phyloP scores from a whole-genome alignment of 2,329 filamentous ascomycete genomes.

The Cryphonectria radicalis region DNA sequence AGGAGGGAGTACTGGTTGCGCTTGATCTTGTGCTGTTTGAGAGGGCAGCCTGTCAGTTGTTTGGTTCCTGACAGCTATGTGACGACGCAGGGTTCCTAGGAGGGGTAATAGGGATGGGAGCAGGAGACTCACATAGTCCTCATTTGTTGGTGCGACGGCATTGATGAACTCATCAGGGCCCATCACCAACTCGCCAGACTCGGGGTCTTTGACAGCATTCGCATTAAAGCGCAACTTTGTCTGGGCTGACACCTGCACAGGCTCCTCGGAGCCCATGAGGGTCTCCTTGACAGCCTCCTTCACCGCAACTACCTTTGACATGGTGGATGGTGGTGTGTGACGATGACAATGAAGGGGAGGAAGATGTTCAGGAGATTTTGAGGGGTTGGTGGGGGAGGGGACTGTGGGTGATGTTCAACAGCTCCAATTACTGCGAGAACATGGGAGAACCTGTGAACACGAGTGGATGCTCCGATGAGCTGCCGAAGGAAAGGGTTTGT shows the following conservation, averaged over 20 bases:
- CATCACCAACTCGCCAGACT: conserved; percentile 79
- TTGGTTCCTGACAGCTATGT: not conserved
- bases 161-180: conserved; percentile 85
- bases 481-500: not conserved
- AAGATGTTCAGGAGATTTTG: not conserved
- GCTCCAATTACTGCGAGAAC: conserved; percentile 5
- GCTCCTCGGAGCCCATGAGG: conserved; percentile 67
- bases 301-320: conserved; percentile 54
- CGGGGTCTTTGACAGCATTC: conserved; percentile 75
- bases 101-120: conserved; percentile 13
- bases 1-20: conserved; percentile 94
- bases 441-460: conserved; percentile 6
- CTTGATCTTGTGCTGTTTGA: conserved; percentile 88
- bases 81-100: not conserved
- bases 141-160: conserved; percentile 81
- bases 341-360: not conserved
- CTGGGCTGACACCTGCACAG: conserved; percentile 70
- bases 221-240: conserved; percentile 76
- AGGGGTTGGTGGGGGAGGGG: not conserved
- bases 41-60: conserved; percentile 20
- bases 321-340: conserved; percentile 33
- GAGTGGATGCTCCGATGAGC: conserved; percentile 13
- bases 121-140: conserved; percentile 81
- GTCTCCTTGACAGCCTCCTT: conserved; percentile 79
- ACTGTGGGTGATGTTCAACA: not conserved